Percentiles rank a stretch among this genome's conserved stretches.
phyloP scores from a whole-genome alignment of 495 filamentous ascomycete species.

The Tuber magnatum region DNA sequence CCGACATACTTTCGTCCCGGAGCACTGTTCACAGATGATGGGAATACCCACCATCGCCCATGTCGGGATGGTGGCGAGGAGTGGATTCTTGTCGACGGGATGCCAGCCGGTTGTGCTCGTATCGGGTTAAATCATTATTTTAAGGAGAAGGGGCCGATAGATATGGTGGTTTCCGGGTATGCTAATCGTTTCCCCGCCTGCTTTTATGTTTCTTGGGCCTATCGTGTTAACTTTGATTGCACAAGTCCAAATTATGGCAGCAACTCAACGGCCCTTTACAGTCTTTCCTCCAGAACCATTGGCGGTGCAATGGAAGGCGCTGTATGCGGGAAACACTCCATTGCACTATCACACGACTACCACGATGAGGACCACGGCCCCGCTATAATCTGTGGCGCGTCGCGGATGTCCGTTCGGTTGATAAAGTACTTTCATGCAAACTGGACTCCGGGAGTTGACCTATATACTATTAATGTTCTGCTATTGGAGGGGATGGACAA shows the following conservation, averaged over 20 bases:
- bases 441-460: constrained; percentile 68
- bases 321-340: constrained; percentile 64
- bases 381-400: constrained; percentile 65
- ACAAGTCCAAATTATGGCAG: constrained; percentile 76
- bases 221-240: background rate
- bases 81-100: constrained; percentile 87
- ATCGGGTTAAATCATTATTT: constrained; percentile 87
- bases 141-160: constrained; percentile 65
- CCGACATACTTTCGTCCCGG: constrained; percentile 81
- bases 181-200: background rate
- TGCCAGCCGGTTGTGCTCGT: constrained; percentile 79
- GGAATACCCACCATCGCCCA: constrained; percentile 55
- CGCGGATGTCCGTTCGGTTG: constrained; percentile 58
- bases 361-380: constrained; percentile 73
- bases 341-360: constrained; percentile 85
- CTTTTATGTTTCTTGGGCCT: background rate
- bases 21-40: constrained; percentile 58
- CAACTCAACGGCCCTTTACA: constrained; percentile 87
- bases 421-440: constrained; percentile 68
- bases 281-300: constrained; percentile 80
- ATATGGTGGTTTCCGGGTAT: constrained; percentile 72
- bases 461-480: constrained; percentile 86
- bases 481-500: constrained; percentile 57
- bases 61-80: constrained; percentile 60
- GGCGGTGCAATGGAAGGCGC: constrained; percentile 89